Conservation (phyloP, 1,139 yeast species). For the Groenewaldozyma sp. region DNA sequence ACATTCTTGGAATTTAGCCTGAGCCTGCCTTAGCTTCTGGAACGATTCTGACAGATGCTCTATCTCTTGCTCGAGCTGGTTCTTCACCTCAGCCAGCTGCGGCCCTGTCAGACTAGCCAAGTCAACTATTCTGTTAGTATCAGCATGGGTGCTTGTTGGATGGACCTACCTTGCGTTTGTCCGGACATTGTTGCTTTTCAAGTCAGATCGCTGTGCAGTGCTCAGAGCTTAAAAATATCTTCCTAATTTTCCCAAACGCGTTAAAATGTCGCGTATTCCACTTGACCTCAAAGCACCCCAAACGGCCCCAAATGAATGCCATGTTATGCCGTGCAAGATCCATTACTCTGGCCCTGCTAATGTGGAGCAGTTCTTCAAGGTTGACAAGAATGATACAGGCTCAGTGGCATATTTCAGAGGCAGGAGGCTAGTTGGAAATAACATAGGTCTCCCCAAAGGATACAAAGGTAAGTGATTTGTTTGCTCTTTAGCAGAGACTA, state of each 20-base stretch:
- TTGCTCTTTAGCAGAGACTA: neutral
- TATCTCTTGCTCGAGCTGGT: slow-evolving; percentile 75
- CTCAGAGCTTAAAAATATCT: neutral
- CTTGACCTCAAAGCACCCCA: neutral
- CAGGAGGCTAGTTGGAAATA: slow-evolving; percentile 18
- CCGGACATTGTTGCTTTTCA: slow-evolving; percentile 12
- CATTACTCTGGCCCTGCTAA: slow-evolving; percentile 21
- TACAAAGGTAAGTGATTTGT: slow-evolving; percentile 10
- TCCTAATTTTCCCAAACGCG: neutral
- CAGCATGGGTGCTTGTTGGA: neutral
- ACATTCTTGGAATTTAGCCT: slow-evolving; percentile 75
- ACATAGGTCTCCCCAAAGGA: slow-evolving; percentile 5
- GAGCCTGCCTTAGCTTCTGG: slow-evolving; percentile 78
- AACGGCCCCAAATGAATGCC: slow-evolving; percentile 2
- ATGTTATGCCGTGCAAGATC: slow-evolving; percentile 21
- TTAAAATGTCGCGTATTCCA: slow-evolving; percentile 2
- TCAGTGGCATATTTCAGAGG: slow-evolving; percentile 20
- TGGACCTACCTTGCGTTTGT: slow-evolving; percentile 13
- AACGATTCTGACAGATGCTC: slow-evolving; percentile 79
- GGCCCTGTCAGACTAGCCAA: slow-evolving; percentile 66
- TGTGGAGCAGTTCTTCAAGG: slow-evolving; percentile 6
- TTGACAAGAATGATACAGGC: slow-evolving; percentile 4
- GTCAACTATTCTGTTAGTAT: slow-evolving; percentile 33
- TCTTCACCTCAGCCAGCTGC: slow-evolving; percentile 76
- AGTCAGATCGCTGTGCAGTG: neutral